Conservation (phyloP, 2,329 filamentous ascomycete genomes). For the Pestalotiopsis sp. region DNA sequence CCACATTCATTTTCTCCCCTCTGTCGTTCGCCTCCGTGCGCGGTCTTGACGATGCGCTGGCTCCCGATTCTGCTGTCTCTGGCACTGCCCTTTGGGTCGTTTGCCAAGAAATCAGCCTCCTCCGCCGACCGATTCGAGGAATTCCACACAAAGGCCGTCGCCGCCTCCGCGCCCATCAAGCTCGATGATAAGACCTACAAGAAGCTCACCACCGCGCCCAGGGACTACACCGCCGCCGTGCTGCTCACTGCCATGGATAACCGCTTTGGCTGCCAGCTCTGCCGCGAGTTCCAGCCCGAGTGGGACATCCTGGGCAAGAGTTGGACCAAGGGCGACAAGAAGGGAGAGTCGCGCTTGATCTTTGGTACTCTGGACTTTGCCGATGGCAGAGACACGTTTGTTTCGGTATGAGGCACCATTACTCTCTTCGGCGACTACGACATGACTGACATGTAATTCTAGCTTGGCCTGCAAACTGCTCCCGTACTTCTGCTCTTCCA, state of each 20-base stretch:
- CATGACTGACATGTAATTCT: slow-evolving; percentile 9
- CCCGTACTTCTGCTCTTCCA: slow-evolving; percentile 87
- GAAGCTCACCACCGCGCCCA: slow-evolving; percentile 72
- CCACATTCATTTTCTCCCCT: slow-evolving; percentile 2
- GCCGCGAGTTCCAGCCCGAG: slow-evolving; percentile 89
- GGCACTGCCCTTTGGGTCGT: slow-evolving; percentile 59
- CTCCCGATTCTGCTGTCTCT: slow-evolving; percentile 64
- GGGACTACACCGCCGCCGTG: slow-evolving; percentile 82
- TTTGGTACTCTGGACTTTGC: slow-evolving; percentile 87
- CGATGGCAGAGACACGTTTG: slow-evolving; percentile 81
- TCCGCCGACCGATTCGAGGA: slow-evolving; percentile 66
- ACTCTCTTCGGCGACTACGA: no score
- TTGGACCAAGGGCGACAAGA: slow-evolving; percentile 84
- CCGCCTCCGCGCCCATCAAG: slow-evolving; percentile 66
- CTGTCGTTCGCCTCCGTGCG: slow-evolving; percentile 8
- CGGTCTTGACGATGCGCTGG: slow-evolving; percentile 64
- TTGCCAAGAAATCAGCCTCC: slow-evolving; percentile 63
- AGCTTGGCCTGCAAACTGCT: slow-evolving; percentile 93
- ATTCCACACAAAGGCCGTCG: slow-evolving; percentile 69
- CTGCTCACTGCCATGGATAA: slow-evolving; percentile 85
- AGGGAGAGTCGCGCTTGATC: slow-evolving; percentile 70
- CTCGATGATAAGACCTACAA: slow-evolving; percentile 77
- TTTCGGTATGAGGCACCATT: slow-evolving; percentile 65
- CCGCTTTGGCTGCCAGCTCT: slow-evolving; percentile 83
- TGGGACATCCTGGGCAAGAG: slow-evolving; percentile 86